Base-by-base conservation (phyloP, 805 yeast species). In the Sugiyamaella qingdaonensis region DNA sequence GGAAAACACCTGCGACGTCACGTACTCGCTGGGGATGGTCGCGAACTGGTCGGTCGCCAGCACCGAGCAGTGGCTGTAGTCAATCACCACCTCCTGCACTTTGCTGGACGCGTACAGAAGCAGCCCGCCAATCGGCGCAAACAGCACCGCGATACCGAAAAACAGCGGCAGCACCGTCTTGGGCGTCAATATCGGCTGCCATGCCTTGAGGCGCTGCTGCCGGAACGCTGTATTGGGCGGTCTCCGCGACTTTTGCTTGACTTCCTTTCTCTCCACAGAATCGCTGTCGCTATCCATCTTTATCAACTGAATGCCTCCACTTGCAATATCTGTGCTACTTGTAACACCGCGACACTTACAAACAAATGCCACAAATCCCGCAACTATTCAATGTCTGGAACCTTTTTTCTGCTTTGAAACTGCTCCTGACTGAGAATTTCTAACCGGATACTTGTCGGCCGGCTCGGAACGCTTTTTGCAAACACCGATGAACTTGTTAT, bases 121-220 rank as follows among this genome's bases (percentile, higher is more conserved):
- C 13, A 88, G 95, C 31, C 91, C 85, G 2, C 99, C 99, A 48
- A 94, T 78, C 1, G 97, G 97, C 1, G 94, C 88, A 71, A 91
- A 90, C 3, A 94, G 76, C 19, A 88, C 73, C 0, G 95, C 88
- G 42, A 88, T 72, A 21, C 86, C 59, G 46, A 90, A 76, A 52
- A 94, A 75, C 49, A 92, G 74, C 2, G 98, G 98, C 44, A 94
- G 78, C 45, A 92, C 97, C 14, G 95, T 84, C 59, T 84, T 84
- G 13, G 98, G 97, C 1, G 97, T 87, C 52, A 94, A 78, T 51
- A 94, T 88, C 1, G 98, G 99, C 67, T 81, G 86, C 86, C 85
- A 81, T 49, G 86, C 84, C 65, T 82, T 81, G 61, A 81, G 72
- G 53, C 86, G 71, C 69, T 81, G 86, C 64, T 73, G 78, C 43